Evolutionary conservation across 768 basidiomycete species (phyloP).

Genomic region (Cystobasidiopsis lactophilus): DNA sequence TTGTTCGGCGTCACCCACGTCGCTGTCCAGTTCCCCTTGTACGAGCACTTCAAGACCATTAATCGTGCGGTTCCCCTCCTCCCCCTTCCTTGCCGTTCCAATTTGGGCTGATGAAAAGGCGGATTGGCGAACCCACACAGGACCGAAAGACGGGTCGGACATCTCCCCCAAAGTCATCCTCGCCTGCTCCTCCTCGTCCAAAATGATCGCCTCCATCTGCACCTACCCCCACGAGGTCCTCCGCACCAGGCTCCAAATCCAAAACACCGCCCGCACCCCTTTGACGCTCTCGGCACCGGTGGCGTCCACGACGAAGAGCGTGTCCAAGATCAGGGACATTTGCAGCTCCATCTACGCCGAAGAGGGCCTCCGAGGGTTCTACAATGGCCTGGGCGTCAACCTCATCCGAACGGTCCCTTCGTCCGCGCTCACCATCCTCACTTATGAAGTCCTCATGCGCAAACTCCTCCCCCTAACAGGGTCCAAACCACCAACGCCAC

Average conservation of each 20-base stretch:
- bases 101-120: neutral
- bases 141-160: slow-evolving; percentile 13
- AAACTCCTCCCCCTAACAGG: slow-evolving; percentile 6
- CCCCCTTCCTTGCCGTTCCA: neutral
- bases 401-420: slow-evolving; percentile 85
- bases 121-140: no score
- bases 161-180: slow-evolving; percentile 47
- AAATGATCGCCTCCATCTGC: slow-evolving; percentile 84
- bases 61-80: slow-evolving; percentile 45
- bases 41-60: slow-evolving; percentile 71
- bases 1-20: slow-evolving; percentile 83
- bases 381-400: slow-evolving; percentile 84
- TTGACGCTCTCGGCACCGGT: neutral
- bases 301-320: neutral
- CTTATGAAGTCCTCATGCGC: slow-evolving; percentile 35
- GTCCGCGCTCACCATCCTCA: slow-evolving; percentile 84
- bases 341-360: slow-evolving; percentile 47
- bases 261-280: slow-evolving; percentile 1
- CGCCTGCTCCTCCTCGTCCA: slow-evolving; percentile 71
- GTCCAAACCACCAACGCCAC: no score
- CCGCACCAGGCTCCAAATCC: slow-evolving; percentile 86
- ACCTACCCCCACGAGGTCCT: slow-evolving; percentile 98
- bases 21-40: slow-evolving; percentile 90
- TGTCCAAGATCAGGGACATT: slow-evolving; percentile 49
- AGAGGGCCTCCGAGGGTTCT: slow-evolving; percentile 75